phyloP scores from a whole-genome alignment of 2,329 filamentous ascomycete species.

The Botryosphaeria agaves region DNA sequence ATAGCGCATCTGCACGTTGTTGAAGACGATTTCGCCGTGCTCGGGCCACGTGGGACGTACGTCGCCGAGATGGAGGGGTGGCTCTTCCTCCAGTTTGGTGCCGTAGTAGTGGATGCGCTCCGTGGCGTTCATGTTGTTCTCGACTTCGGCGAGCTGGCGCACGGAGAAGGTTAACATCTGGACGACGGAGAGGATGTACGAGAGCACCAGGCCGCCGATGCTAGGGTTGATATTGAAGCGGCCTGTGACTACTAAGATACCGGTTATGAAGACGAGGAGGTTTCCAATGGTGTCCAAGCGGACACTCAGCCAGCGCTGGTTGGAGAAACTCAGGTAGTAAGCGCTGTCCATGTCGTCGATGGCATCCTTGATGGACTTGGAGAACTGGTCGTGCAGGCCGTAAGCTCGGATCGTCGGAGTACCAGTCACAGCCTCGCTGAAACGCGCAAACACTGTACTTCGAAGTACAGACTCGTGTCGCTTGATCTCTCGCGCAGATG shows the following conservation, averaged over 20 bases:
- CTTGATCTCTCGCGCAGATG: slow-evolving; percentile 87
- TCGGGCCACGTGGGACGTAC: slow-evolving; percentile 70
- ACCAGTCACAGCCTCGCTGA: slow-evolving; percentile 73
- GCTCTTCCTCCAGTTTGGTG: slow-evolving; percentile 72
- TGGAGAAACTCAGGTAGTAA: slow-evolving; percentile 89
- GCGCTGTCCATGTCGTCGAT: slow-evolving; percentile 89
- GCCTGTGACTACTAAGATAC: slow-evolving; percentile 81
- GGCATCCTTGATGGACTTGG: slow-evolving; percentile 46
- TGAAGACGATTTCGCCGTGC: slow-evolving; percentile 47
- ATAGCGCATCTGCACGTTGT: slow-evolving; percentile 35
- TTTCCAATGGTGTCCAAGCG: slow-evolving; percentile 76
- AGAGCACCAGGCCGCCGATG: slow-evolving; percentile 74
- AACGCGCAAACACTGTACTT: slow-evolving; percentile 77
- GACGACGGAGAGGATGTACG: slow-evolving; percentile 83
- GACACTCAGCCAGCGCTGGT: slow-evolving; percentile 82
- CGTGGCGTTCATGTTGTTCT: slow-evolving; percentile 96
- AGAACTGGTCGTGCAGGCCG: slow-evolving; percentile 61
- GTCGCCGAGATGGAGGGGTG: slow-evolving; percentile 57
- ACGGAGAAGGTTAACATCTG: slow-evolving; percentile 95
- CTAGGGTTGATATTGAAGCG: slow-evolving; percentile 73
- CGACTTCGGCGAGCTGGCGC: slow-evolving; percentile 82
- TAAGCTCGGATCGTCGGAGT: slow-evolving; percentile 81
- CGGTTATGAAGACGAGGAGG: slow-evolving; percentile 68
- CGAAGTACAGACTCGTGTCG: slow-evolving; percentile 81
- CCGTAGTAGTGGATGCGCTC: slow-evolving; percentile 87